Evolutionary conservation across 108 stramenopile species (phyloP).

Genomic region (Cyclostephanos invisitatus): DNA sequence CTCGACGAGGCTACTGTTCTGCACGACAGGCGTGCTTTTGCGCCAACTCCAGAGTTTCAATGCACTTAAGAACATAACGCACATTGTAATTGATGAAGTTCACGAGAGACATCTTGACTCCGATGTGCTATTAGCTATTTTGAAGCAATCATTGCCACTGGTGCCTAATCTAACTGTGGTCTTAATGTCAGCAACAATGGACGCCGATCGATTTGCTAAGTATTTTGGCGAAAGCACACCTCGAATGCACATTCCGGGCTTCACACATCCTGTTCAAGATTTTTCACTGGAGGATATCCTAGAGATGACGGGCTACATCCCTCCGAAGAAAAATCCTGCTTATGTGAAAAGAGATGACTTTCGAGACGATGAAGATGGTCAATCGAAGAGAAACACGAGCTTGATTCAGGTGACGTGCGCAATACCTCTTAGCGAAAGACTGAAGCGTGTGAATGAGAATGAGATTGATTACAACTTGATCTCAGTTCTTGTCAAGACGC

Average conservation of each 20-base stretch:
- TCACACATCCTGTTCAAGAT: constrained; percentile 91
- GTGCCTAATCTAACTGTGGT: constrained; percentile 47
- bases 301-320: constrained; percentile 73
- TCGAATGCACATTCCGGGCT: constrained; percentile 91
- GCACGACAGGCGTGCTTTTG: constrained; percentile 97
- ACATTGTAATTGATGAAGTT: constrained; percentile 96
- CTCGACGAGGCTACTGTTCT: constrained; percentile 88
- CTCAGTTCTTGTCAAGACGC: constrained; percentile 55
- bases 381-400: constrained; percentile 32
- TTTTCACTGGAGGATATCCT: constrained; percentile 90
- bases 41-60: constrained; percentile 88
- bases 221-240: constrained; percentile 79
- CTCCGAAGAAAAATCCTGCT: constrained; percentile 69
- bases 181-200: constrained; percentile 84
- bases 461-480: constrained; percentile 74
- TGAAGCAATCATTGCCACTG: constrained; percentile 36
- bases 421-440: constrained; percentile 64
- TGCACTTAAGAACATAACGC: constrained; percentile 81
- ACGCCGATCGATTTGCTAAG: constrained; percentile 85
- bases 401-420: constrained; percentile 4
- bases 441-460: constrained; percentile 69
- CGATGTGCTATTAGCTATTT: constrained; percentile 74
- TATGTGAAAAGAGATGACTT: constrained; percentile 52
- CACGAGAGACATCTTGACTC: constrained; percentile 91
- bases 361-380: constrained; percentile 35